Base-by-base conservation (phyloP, 2,329 filamentous ascomycete genomes). In the Cadophora sp. region DNA sequence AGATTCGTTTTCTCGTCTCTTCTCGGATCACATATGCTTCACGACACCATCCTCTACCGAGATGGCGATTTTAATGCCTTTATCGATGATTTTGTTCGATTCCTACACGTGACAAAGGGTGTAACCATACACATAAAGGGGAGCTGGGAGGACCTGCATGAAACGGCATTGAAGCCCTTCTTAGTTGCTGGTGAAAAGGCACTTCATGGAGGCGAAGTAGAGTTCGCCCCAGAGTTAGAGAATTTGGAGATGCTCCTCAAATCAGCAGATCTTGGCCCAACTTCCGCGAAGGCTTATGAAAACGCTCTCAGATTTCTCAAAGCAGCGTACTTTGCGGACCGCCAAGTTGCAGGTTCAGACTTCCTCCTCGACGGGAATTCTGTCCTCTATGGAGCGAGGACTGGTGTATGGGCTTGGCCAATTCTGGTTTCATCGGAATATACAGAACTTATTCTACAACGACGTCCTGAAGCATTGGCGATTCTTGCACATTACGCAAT, bases 401-500 rank as follows among this genome's bases (percentile, higher is more conserved):
- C 31, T 26, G 55, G 55, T 12, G 31, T 59, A 2, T 59, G 43
- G n/a, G 55, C 55, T 16, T 59, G 55, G 55, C 31, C 55, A 11
- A 59, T 59, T n/a, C 26, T 66, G 22, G 64, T 61, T 1, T 31
- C 59, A 16, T n/a, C 53, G 7, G 65, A 76, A 12, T 79, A 77
- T 60, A 72, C 76, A n/a, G 64, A 62, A 5, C 56, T 79, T 37
- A 66, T 81, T 9, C 71, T 73, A 5, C 64, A 70, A 53, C 72
- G 72, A 31, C 69, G 71, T 26, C 75, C 77, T 0, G 79, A 80
- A 64, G 78, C 78, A 4, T 68, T 81, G 46, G 70, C 77, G 1
- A 71, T 81, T 29, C 68, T 81, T 19, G 77, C 78, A 19, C 72
- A 79, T 60, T 81, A 79, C 66, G 77, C 76, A 4, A 69, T 78